These are phyloP conservation scores for Penicillium dipodomyicola DNA, from an alignment of 495 filamentous ascomycete genomes.

Conservation along the genomic window DNA sequence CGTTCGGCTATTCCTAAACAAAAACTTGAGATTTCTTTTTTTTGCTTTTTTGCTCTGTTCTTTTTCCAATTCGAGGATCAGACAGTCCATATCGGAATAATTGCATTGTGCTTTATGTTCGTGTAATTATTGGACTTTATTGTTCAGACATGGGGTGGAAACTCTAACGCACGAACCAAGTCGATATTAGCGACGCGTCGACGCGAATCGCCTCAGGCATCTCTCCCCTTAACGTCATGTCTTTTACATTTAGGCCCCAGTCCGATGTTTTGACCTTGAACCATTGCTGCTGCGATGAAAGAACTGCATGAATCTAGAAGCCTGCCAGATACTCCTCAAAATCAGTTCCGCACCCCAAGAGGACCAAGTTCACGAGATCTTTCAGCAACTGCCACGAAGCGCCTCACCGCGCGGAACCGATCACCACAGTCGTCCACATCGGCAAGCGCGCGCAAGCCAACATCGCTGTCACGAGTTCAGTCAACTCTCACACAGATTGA, in stretches of 20 bases:
- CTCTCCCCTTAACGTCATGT: constrained; percentile 19
- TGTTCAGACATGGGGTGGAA: neutral
- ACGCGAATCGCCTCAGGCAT: constrained; percentile 24
- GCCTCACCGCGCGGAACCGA: constrained; percentile 16
- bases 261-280: constrained; percentile 3
- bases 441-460: constrained; percentile 23
- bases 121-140: neutral
- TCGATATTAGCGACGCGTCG: constrained; percentile 28
- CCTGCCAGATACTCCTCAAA: constrained; percentile 19
- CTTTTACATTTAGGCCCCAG: neutral
- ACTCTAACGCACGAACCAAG: constrained; percentile 7
- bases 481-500: constrained; percentile 48
- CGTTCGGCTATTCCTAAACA: constrained; percentile 48
- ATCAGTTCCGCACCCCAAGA: constrained; percentile 31
- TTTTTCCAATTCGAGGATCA: neutral
- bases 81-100: neutral
- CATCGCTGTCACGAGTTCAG: constrained; percentile 26
- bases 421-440: constrained; percentile 28
- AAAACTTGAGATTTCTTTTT: constrained; percentile 3
- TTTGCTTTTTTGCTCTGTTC: neutral
- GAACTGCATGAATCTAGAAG: constrained; percentile 18
- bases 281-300: constrained; percentile 36
- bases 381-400: constrained; percentile 22
- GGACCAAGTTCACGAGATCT: constrained; percentile 17
- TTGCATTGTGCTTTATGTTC: neutral